A percentile compares a stretch with the other conserved stretches of the same genome.
phyloP scores from a whole-genome alignment of 2,329 filamentous ascomycete genomes.

The Blastomyces percursus region DNA sequence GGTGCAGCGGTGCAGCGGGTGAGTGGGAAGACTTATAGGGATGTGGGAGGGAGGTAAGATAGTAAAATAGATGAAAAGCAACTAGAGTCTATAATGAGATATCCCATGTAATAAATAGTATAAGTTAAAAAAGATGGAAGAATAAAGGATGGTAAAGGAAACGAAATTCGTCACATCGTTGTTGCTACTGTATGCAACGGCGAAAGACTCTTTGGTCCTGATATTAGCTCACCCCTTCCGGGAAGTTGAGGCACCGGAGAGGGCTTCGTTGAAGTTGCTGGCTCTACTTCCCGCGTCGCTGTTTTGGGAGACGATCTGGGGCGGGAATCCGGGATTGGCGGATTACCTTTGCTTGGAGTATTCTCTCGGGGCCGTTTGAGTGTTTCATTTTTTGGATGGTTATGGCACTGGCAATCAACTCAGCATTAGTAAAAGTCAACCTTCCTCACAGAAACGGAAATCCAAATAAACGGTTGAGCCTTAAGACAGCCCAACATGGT shows the following conservation, averaged over 20 bases:
- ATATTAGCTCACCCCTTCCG: background rate
- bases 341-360: constrained; percentile 40
- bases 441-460: constrained; percentile 6
- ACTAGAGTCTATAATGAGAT: background rate
- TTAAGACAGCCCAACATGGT: background rate
- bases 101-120: background rate
- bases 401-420: constrained; percentile 49
- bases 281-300: background rate
- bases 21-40: background rate
- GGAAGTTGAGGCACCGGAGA: background rate
- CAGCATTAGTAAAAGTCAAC: constrained; percentile 10
- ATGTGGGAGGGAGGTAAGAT: background rate
- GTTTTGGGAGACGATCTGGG: background rate
- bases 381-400: constrained; percentile 58
- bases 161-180: constrained; percentile 4
- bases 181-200: constrained; percentile 7
- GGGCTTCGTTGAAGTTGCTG: background rate
- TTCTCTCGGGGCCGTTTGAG: constrained; percentile 57
- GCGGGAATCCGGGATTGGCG: constrained; percentile 18
- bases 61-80: background rate
- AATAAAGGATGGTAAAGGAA: background rate
- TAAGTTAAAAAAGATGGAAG: background rate
- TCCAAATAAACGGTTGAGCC: background rate
- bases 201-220: constrained; percentile 7
- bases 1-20: background rate